Base-by-base conservation (phyloP, 768 basidiomycete species). In the Phylloporus scabripes region DNA sequence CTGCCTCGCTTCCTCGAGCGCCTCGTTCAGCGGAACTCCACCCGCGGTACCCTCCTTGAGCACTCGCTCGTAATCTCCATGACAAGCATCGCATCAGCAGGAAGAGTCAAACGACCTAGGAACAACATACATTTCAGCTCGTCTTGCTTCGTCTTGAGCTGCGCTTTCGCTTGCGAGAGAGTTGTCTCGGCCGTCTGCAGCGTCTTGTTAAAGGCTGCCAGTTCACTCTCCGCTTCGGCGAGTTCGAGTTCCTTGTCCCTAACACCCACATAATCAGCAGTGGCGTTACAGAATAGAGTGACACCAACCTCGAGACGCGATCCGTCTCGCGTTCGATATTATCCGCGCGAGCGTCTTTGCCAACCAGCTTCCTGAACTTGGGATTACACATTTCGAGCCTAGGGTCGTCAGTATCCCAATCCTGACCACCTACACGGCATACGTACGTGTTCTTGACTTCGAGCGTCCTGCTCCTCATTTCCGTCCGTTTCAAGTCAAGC, bases 251-350 rank as follows among this genome's bases (percentile, higher is more conserved):
- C 90, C 60, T 83, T 85, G 46, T 81, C 74, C 21, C 92, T 95
- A n/a, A 51, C 12, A 38, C 33, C 5, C 36, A n/a, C 5, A 29
- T 14, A 9, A 31, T 45, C 17, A 55, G 43, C 21, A 32, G 20
- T 10, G 3, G 29, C 4, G 6, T 33, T 2, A 7, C 17, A 26
- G 18, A 17, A 14, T 9, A 11, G 5, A 4, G 5, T 21, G 4
- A 9, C 17, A n/a, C 74, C 61, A 45, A 92, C 90, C 70, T 63
- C 9, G 74, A 65, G 7, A 80, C 61, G 15, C 74, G 72, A 20
- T 85, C 82, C 5, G 89, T 74, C 48, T 88, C 85, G 15, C 72
- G 73, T 56, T 95, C 92, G 72, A 95, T 85, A 1, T 75, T 80
- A 8, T 82, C 82, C 1, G 73, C 69, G 6, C 74, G 71, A 0